Percentiles rank a stretch among this genome's conserved stretches.
These are phyloP conservation scores for Euphorbia pulcherrima DNA, from an alignment of 345 rosid species.

Conservation along the genomic window DNA sequence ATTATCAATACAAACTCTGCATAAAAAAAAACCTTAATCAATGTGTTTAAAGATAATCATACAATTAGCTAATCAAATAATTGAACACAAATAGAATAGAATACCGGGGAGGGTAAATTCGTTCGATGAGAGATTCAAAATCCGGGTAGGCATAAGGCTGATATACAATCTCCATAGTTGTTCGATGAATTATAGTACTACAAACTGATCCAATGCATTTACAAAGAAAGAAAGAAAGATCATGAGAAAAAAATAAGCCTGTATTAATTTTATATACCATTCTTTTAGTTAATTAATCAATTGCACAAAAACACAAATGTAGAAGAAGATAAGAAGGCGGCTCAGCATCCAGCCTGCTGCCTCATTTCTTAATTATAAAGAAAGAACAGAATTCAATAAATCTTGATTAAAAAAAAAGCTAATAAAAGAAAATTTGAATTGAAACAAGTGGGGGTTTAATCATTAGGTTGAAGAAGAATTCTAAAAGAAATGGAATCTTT, in stretches of 20 bases:
- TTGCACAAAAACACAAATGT: too few relatives aligned
- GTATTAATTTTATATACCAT: too few relatives aligned
- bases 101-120: conserved; percentile 86
- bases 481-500: neutral
- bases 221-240: neutral
- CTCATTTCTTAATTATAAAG: conserved; percentile 19
- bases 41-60: too few relatives aligned
- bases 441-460: neutral
- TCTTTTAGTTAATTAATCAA: too few relatives aligned
- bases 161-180: conserved; percentile 55
- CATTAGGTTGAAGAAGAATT: neutral
- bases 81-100: neutral
- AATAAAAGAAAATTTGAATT: neutral
- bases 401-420: neutral
- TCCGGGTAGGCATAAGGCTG: conserved; percentile 78
- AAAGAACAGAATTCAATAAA: neutral
- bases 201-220: neutral
- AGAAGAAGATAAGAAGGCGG: too few relatives aligned
- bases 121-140: conserved; percentile 67
- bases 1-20: conserved; percentile 84
- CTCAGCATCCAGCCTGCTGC: too few relatives aligned
- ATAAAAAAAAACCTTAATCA: neutral
- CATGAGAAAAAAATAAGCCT: too few relatives aligned
- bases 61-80: neutral
- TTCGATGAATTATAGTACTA: neutral